Evolutionary conservation across 2,329 filamentous ascomycete genomes (phyloP), one percentile per base, ranked within the genome.

Genomic region (Fusarium subtropicale): DNA sequence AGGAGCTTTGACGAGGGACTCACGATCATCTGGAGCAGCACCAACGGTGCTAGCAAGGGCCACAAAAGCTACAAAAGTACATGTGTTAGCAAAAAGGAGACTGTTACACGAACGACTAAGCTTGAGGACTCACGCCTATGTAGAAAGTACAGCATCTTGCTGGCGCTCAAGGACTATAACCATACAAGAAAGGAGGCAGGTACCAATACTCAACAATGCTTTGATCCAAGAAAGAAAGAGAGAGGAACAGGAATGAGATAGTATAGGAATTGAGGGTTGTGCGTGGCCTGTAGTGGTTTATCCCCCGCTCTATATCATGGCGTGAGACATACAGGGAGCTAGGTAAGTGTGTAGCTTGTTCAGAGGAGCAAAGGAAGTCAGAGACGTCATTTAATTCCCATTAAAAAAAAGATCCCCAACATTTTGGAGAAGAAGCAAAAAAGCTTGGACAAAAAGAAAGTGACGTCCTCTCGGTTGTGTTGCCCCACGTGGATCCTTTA

Each of bases 21-120:
- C 55, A 81, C 80, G 74, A 73, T 82, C 80, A 59, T 81, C 80
- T 38, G 80, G 68, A 20, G 80, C 79, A 26, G 79, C 77, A 31
- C 79, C 79, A 22, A 79, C 54, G 47, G 48, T 72, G 38, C 58
- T 60, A 38, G 79, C 76, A 53, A 80, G 69, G 31, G 74, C 70
- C 73, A 76, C 76, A 67, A 80, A 81, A 68, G 78, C 78, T 81
- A 50, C 22, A 54, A 9, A 39, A 36, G 42, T 30, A 26, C 18
- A n/a, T n/a, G n/a, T 12, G 60, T 71, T 51, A 71, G 63, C 28
- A 70, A 52, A 38, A 57, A 50, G 18, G 36, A 26, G 36, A n/a
- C 9, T 18, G 26, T 46, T 42, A 39, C 30, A 62, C 15, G 11
- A 36, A 4, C 6, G 12, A 18, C 38, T 39, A 53, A 56, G 64